phyloP scores from a whole-genome alignment of 306 rosid genomes.

The Hylodesmum podocarpum region DNA sequence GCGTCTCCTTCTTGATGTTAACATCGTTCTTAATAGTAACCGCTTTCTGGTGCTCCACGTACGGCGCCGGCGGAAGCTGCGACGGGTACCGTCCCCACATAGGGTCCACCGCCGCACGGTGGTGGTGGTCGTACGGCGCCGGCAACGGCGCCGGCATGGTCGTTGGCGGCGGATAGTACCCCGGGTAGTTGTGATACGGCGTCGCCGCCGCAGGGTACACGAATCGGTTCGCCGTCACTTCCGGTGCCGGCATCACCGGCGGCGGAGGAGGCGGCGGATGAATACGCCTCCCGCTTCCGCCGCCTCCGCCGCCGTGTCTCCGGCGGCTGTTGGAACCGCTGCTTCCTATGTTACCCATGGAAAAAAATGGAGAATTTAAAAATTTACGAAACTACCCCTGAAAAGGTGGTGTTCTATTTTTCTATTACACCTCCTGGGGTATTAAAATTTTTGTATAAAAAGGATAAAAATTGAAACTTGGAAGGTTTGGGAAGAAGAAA shows the following conservation, averaged over 20 bases:
- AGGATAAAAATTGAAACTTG: conserved; percentile 10
- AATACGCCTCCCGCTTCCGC: conserved; percentile 48
- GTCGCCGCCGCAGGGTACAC: conserved; percentile 61
- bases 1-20: conserved; percentile 86
- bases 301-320: conserved; percentile 44
- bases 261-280: conserved; percentile 64
- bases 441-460: background rate
- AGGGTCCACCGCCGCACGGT: conserved; percentile 55
- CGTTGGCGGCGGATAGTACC: conserved; percentile 57
- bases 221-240: conserved; percentile 55
- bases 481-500: background rate
- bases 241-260: conserved; percentile 65
- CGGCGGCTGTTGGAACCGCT: conserved; percentile 56
- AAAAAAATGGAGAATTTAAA: background rate
- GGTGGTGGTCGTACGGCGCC: conserved; percentile 80
- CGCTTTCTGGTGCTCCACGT: conserved; percentile 91
- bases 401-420: background rate
- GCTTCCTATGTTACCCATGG: conserved; percentile 88
- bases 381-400: background rate
- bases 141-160: conserved; percentile 61
- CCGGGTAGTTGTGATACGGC: conserved; percentile 68
- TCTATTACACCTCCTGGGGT: background rate
- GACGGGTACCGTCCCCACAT: conserved; percentile 66
- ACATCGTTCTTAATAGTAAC: conserved; percentile 88
- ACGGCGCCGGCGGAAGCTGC: conserved; percentile 35